Evolutionary conservation across 495 filamentous ascomycete species (phyloP), one percentile per base, ranked within the genome.

Genomic region (Astrocystis sublimbata): DNA sequence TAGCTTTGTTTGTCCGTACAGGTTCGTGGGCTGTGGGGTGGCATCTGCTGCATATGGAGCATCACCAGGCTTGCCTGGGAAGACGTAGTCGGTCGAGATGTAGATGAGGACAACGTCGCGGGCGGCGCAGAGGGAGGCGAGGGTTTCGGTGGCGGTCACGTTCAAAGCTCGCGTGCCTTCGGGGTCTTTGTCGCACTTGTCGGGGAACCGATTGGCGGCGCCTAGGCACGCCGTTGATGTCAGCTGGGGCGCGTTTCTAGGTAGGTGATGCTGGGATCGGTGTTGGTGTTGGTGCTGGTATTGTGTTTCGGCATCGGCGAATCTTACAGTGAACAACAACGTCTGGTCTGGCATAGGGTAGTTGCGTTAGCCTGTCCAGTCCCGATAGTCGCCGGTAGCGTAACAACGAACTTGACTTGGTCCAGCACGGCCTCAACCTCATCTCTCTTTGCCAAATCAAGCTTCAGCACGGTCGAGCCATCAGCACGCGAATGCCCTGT

Each of bases 51-150:
- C 85, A 72, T 97, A 97, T 3, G 93, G 93, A 12, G 92, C 93
- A 26, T 93, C 88, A n/a, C 92, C 90, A 31, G 86, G 88, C 19
- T 66, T 79, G 15, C 93, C 93, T 1, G 92, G 77, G 70, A 97
- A 97, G 43, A 97, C 92, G 72, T 97, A 97, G 78, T 97, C 93
- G 41, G 93, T 96, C 0, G 91, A 94, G 71, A 97, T 96, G 79
- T 96, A 96, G 71, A 97, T 85, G 31, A 96, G 80, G 51, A 96
- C 71, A 63, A 87, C 85, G n/a, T 73, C 74, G 10, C 85, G 83
- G 15, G 76, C 66, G 17, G 85, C 81, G 67, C 89, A 88, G 33
- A 86, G 78, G 30, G 82, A 74, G 19, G 92, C 92, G 19, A 97
- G 85, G 21, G 70, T 66, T 31, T 79, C 78, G 15, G 90, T 85